These are phyloP conservation scores for Pichia sp. DNA, from an alignment of 1,139 yeast species.

Conservation along the genomic window DNA sequence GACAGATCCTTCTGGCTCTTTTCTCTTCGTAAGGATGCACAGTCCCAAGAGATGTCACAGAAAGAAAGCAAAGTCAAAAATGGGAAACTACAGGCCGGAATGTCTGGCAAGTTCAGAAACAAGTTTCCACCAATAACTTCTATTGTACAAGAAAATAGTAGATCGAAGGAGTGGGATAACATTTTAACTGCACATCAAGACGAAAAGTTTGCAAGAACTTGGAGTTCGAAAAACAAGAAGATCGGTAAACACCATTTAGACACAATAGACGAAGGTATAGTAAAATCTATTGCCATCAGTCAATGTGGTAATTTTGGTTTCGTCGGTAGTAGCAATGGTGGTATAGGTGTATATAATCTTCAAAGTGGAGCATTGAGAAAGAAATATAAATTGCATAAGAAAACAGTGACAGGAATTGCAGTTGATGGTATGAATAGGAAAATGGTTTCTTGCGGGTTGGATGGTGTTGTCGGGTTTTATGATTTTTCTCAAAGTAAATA, in stretches of 20 bases:
- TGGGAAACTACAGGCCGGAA: slow-evolving; percentile 59
- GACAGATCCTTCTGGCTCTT: slow-evolving; percentile 89
- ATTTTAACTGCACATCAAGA: slow-evolving; percentile 88
- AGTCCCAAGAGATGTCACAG: slow-evolving; percentile 90
- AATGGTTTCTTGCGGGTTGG: slow-evolving; percentile 84
- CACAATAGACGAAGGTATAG: slow-evolving; percentile 78
- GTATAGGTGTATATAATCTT: slow-evolving; percentile 82
- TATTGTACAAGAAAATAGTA: slow-evolving; percentile 69
- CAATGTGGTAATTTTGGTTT: slow-evolving; percentile 94
- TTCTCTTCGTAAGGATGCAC: slow-evolving; percentile 92
- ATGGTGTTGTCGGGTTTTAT: slow-evolving; percentile 85
- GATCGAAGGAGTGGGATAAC: slow-evolving; percentile 94
- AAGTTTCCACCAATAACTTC: slow-evolving; percentile 75
- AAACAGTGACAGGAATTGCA: slow-evolving; percentile 83
- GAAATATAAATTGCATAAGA: slow-evolving; percentile 59
- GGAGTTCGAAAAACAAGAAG: slow-evolving; percentile 79
- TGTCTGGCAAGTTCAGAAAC: slow-evolving; percentile 44
- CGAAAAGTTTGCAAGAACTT: slow-evolving; percentile 80
- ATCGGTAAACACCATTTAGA: slow-evolving; percentile 69
- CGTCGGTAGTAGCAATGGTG: slow-evolving; percentile 87
- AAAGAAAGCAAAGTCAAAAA: slow-evolving; percentile 51
- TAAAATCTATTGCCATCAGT: slow-evolving; percentile 75
- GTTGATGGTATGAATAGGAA: slow-evolving; percentile 85
- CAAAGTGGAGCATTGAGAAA: slow-evolving; percentile 84
- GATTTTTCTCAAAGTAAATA: slow-evolving; percentile 72